Conservation (phyloP, 208 protist genomes). For the Wallacemonas sp. region DNA sequence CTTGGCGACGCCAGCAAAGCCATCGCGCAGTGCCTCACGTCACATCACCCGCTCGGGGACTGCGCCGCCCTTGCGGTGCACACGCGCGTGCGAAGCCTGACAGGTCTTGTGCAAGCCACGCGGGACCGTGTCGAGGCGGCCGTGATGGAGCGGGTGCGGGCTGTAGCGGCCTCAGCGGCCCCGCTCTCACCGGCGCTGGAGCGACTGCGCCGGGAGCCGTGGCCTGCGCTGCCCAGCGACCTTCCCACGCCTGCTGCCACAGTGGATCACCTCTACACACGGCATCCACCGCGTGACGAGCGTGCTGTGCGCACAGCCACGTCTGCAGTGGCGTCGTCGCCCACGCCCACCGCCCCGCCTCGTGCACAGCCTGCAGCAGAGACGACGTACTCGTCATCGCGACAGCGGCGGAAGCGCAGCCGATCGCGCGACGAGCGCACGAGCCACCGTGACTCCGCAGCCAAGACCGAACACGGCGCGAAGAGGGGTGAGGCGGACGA, state of each 20-base stretch:
- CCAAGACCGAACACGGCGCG: background rate
- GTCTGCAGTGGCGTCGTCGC: too few species aligned
- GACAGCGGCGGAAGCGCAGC: slow-evolving; percentile 11
- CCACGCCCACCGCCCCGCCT: too few species aligned
- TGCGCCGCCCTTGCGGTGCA: slow-evolving; percentile 34
- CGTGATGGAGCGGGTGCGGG: slow-evolving; percentile 13
- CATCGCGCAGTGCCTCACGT: slow-evolving; percentile 23
- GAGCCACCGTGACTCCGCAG: background rate
- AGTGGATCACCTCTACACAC: slow-evolving; percentile 26
- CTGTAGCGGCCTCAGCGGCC: slow-evolving; percentile 9
- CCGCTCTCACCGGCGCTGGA: slow-evolving; percentile 14
- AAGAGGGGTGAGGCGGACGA: too few species aligned
- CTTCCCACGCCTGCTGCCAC: slow-evolving; percentile 25
- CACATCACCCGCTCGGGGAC: slow-evolving; percentile 36
- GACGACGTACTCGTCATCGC: background rate
- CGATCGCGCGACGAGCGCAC: slow-evolving; percentile 1
- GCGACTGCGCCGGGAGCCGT: slow-evolving; percentile 17
- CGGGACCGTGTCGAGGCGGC: slow-evolving; percentile 14
- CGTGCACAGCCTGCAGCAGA: background rate
- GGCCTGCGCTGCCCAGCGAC: slow-evolving; percentile 23
- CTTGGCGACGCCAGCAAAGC: slow-evolving; percentile 37
- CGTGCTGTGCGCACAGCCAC: too few species aligned
- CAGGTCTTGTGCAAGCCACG: slow-evolving; percentile 30
- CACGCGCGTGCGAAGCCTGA: slow-evolving; percentile 23
- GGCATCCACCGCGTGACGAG: background rate